phyloP scores from a whole-genome alignment of 345 rosid genomes.

The Luvunga scandens region DNA sequence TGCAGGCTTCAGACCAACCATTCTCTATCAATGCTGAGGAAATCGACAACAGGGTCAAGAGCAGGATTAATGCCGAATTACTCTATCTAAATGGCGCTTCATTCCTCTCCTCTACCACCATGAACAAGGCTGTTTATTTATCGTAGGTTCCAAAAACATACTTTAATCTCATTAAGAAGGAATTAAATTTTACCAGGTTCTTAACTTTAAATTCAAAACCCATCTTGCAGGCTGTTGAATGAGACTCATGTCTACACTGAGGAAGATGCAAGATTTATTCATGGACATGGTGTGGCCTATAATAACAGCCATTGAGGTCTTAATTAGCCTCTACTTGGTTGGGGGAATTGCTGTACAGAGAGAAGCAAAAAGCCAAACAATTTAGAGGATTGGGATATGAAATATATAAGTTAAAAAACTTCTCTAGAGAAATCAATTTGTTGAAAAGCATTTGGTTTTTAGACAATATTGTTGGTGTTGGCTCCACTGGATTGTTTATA shows the following conservation, averaged over 20 bases:
- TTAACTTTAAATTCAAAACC: background rate
- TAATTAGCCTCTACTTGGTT: constrained; percentile 2
- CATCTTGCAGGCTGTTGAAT: constrained; percentile 60
- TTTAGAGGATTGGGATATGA: background rate
- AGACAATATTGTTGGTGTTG: background rate
- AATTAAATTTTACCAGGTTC: background rate
- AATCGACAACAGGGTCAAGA: constrained; percentile 67
- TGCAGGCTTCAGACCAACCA: constrained; percentile 82
- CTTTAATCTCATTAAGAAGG: background rate
- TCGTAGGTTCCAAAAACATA: constrained; percentile 52
- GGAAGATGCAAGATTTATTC: constrained; percentile 85
- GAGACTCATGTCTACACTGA: constrained; percentile 94
- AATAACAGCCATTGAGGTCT: constrained; percentile 41
- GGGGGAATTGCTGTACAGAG: constrained; percentile 32
- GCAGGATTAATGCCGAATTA: constrained; percentile 66
- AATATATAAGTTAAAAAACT: background rate
- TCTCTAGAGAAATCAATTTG: constrained; percentile 18
- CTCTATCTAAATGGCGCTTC: constrained; percentile 78
- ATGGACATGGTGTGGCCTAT: constrained; percentile 82
- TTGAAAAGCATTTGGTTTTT: constrained; percentile 20
- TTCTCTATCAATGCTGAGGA: constrained; percentile 53
- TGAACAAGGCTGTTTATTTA: constrained; percentile 72
- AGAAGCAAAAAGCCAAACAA: background rate
- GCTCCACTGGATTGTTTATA: constrained; percentile 24
- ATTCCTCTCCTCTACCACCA: constrained; percentile 72